Evolutionary conservation across 2,329 filamentous ascomycete genomes (phyloP), one percentile per base, ranked within the genome.

Genomic region (Monilinia fructigena): DNA sequence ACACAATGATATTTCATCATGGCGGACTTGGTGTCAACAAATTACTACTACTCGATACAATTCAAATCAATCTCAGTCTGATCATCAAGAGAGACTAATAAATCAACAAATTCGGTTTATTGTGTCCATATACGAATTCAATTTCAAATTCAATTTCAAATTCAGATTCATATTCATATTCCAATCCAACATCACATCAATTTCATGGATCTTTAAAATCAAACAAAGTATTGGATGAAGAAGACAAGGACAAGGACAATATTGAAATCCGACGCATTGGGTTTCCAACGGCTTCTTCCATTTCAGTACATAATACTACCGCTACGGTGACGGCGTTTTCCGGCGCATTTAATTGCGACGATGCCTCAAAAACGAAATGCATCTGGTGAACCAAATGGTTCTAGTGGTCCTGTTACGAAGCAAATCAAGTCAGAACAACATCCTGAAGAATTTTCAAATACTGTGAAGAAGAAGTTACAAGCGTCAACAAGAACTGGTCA

Each of bases 401-500:
- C 67, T 52, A 71, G 61, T 52, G 67, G 63, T 31, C 63, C 70
- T 45, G 64, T 70, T 2, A 55, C 67, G 1, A 76, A 76, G 61
- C 68, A 73, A 20, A 50, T 67, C 26, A 75, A 74, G 55, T 59
- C 70, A 7, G 75, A 76, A 60, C 68, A 76, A 59, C 69, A 70
- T 31, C 72, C 74, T 2, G 74, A 76, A 50, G 72, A 76, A 28
- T 77, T 76, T 67, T 77, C 75, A 7, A 74, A 72, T 67, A 76
- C 78, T 18, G 81, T 83, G 56, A 83, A 81, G 77, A 84, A 85
- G 77, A 82, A 82, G 72, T 77, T 86, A 64, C 78, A 80, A 63
- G 79, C 79, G 66, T 85, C 83, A 64, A 83, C 82, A 69, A 80
- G 86, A 66, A 96, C 92, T 0, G 92, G 92, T 12, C 92, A 96